Conservation (phyloP, 345 rosid genomes). For the Clausena lansium region DNA sequence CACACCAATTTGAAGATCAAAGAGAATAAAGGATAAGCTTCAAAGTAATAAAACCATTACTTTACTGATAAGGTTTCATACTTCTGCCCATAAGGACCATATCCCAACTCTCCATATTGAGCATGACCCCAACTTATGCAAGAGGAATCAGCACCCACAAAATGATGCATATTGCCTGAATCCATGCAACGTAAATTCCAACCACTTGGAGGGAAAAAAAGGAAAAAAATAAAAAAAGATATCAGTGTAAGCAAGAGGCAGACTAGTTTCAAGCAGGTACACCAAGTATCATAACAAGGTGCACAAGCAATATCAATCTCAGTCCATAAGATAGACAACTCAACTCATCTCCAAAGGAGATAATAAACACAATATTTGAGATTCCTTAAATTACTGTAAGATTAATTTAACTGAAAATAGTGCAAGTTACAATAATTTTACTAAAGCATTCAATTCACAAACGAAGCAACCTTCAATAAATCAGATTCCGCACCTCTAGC, state of each 20-base stretch:
- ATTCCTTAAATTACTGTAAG: not conserved
- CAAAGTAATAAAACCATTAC: not conserved
- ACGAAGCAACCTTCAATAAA: not conserved
- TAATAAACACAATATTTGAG: not conserved
- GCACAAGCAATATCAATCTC: not conserved
- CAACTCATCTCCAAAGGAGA: not conserved
- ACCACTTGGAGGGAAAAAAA: constrained; percentile 46
- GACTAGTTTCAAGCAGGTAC: not conserved
- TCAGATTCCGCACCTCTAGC: not conserved
- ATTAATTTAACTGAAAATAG: not conserved
- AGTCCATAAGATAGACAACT: not conserved
- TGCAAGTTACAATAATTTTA: not conserved
- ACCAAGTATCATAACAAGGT: not conserved
- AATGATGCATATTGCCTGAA: constrained; percentile 94
- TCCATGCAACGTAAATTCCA: constrained; percentile 98
- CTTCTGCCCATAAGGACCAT: constrained; percentile 95
- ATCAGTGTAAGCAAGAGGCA: not conserved
- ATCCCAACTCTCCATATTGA: constrained; percentile 91
- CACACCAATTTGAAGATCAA: constrained; percentile 10
- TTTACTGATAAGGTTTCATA: constrained; percentile 23
- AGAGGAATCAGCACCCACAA: constrained; percentile 95
- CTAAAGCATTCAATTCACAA: not conserved
- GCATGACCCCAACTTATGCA: constrained; percentile 99
- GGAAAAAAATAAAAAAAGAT: not conserved
- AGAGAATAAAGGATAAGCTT: not conserved